Evolutionary conservation across 495 filamentous ascomycete species (phyloP), one percentile per base, ranked within the genome.

Genomic region (Clohesyomyces aquaticus): DNA sequence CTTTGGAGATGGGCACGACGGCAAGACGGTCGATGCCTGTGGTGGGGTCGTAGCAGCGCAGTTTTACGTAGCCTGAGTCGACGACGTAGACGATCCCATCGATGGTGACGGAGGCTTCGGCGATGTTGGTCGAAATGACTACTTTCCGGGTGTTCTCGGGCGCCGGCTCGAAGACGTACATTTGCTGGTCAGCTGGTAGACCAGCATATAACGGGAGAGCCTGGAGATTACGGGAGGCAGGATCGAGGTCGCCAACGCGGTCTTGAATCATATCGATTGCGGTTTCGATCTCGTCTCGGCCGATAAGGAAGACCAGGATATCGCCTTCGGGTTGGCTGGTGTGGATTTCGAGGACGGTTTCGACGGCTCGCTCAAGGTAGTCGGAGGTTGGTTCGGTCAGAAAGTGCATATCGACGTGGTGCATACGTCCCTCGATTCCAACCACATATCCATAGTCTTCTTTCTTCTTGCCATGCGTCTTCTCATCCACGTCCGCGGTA

Each of bases 271-370:
- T 68, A 14, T 77, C 66, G 11, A 75, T 66, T 12, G 71, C 61
- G 10, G 61, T 65, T 14, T 78, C 70, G 51, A 78, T 78, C 43
- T 78, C 76, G 22, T 77, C 74, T n/a, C 76, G 72, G 25, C 76
- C 75, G 35, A 75, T 72, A 3, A 78, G 60, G 60, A 78, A 78
- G 61, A 77, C 77, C 4, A 99, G 82, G 55, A 99, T 89, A 71
- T 98, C 94, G 19, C 94, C 94, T 58, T 89, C 87, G 21, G 78
- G 73, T 77, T 96, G 94, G 71, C 88, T 87, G n/a, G 84, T 79
- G 71, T 98, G 94, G 29, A 98, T 96, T 62, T 96, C 91, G 68
- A 98, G 89, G 11, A 96, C 89, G 0, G 92, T 95, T 53, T 93
- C 87, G 32, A 96, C 82, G 10, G 91, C 88, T 67, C 87, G 84